Evolutionary conservation across 2,329 filamentous ascomycete genomes (phyloP), one percentile per base, ranked within the genome.

Genomic region (Stemphylium lycopersici): DNA sequence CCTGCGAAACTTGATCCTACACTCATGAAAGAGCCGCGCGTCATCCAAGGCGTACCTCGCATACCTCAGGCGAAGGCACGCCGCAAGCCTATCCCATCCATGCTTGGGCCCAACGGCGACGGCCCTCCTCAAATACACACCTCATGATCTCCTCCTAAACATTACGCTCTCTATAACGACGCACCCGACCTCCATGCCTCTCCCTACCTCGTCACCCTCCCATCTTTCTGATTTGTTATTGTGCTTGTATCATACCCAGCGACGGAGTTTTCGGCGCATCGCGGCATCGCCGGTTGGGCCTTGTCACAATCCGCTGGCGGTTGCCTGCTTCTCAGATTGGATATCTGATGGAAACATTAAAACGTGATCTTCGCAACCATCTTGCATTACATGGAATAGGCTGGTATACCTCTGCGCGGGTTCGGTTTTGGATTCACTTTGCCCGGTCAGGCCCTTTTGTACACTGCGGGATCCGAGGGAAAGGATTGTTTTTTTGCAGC

Each of bases 21-120:
- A 12, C 80, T 97, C 41, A 96, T 98, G 91, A 91, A 91, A 73
- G 93, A 97, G 76, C 93, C 93, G 26, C 85, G 93, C 53, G 87
- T 90, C 58, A 93, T 96, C 34, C 91, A 96, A 73, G 93, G 93
- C 32, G 87, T 92, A n/a, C 92, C 92, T 24, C 77, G 84, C 53
- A 79, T 85, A 13, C 80, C 81, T 46, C 74, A 76, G 55, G 73
- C 73, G n/a, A 77, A 80, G 61, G 78, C 80, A 20, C 77, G 77
- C 49, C 71, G 80, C 32, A 82, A 81, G 65, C 79, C 80, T 2
- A 79, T 81, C 42, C 79, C 80, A 7, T 75, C 72, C 10, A 72
- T 76, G 72, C 63, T 76, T 20, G 72, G 72, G 20, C 70, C 71
- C 11, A 71, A 70, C 47, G 64, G 66, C 16, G 61, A 54, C 16